Base-by-base conservation (phyloP, 176 grass and related monocot genomes). In the Juncus effusus region DNA sequence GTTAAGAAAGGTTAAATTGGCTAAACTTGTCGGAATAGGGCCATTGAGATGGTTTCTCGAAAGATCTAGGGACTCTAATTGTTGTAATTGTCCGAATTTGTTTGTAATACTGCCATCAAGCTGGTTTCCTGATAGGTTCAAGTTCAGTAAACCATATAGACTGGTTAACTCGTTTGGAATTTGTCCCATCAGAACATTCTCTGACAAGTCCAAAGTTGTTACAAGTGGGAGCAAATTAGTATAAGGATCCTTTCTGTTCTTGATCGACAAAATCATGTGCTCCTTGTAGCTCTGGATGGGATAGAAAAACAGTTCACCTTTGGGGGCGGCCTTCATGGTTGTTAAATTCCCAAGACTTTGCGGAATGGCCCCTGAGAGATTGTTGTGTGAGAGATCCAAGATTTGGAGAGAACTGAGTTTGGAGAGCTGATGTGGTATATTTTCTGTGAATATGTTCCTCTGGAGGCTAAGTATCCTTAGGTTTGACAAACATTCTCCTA, bases 321-420 rank as follows among this genome's bases (percentile, higher is more conserved):
- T 19, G 41, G 70, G 52, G 45, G 4, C 38, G 4, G 13, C 3
- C 13, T 38, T 39, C 78, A 81, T 78, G 2, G 67, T 55, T 2
- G 8, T 64, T 38, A 81, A 44, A 3, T 86, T 40, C 2, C 6
- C 42, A 42, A 86, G 0, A n/a, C 59, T 59, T 15, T 58, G 0
- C 13, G 75, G 84, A 53, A 86, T 51, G n/a, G 1, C 4, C 7
- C 84, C 79, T 3, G 84, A 76, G 2, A 87, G 36, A 1, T 59
- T 76, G 50, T 86, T 86, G 51, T 15, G 44, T 1, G 78, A 53
- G 40, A 86, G 16, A 40, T 86, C 74, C 10, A 87, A 56, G 42
- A 72, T 70, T 36, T 76, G 84, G 36, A 87, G 79, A 12, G 15
- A 10, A 52, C 3, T 16, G 3, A 82, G n/a, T 12, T 12, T 73